phyloP scores from a whole-genome alignment of 805 yeast species.

The Tetrapisispora nanseiensis region DNA sequence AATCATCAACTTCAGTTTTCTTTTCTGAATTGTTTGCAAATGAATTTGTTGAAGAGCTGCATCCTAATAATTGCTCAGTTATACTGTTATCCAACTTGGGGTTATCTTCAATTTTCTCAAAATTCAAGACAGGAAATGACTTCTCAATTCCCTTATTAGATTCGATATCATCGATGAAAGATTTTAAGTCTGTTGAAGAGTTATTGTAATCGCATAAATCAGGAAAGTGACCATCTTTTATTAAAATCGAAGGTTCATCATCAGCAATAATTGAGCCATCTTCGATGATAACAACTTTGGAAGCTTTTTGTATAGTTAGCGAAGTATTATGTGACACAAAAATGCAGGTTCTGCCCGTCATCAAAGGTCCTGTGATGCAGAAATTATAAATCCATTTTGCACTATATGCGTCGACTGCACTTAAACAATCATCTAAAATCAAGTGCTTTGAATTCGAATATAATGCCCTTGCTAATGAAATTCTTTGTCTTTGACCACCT shows the following conservation, averaged over 20 bases:
- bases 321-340: slow-evolving; percentile 93
- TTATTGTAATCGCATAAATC: no score
- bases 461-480: slow-evolving; percentile 88
- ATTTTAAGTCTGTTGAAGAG: no score
- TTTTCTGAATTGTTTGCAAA: not conserved
- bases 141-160: no score
- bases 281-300: slow-evolving; percentile 67
- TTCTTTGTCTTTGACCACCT: slow-evolving; percentile 97
- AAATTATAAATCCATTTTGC: slow-evolving; percentile 87
- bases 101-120: no score
- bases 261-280: slow-evolving; percentile 72
- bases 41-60: not conserved
- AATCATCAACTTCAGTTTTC: not conserved
- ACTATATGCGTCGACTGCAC: slow-evolving; percentile 96
- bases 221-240: slow-evolving; percentile 50
- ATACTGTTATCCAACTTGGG: no score
- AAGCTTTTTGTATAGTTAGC: slow-evolving; percentile 72
- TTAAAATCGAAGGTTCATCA: slow-evolving; percentile 63
- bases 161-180: no score
- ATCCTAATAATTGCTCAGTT: not conserved
- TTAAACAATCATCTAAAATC: slow-evolving; percentile 83
- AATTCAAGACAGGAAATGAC: no score
- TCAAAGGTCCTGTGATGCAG: slow-evolving; percentile 80
- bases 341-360: slow-evolving; percentile 78
- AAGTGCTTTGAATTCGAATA: slow-evolving; percentile 79